phyloP scores from a whole-genome alignment of 169 alveolate genomes.

The Eimeria necatrix region DNA sequence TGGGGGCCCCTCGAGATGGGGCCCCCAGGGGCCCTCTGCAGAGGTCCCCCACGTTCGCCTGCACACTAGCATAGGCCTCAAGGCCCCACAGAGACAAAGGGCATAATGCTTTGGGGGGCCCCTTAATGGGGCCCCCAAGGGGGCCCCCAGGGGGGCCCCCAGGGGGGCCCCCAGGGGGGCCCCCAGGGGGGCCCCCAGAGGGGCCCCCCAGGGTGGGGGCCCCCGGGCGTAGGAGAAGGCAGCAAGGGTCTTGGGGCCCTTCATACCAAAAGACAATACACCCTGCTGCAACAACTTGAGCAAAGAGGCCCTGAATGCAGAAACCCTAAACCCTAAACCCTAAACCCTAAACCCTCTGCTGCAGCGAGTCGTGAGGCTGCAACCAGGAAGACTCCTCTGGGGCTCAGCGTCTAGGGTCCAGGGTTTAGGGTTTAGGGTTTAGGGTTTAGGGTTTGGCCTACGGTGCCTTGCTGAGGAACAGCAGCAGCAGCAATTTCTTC shows the following conservation, averaged over 20 bases:
- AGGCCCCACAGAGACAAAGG: conserved; percentile 19
- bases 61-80: neutral
- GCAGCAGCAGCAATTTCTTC: neutral
- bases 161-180: neutral
- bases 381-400: neutral
- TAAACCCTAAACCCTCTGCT: neutral
- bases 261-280: conserved; percentile 3
- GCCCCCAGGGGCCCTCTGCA: too few species aligned
- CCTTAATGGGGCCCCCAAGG: neutral
- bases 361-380: too few species aligned
- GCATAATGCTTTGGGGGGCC: neutral
- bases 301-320: neutral
- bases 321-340: conserved; percentile 25
- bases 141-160: neutral
- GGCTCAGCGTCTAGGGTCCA: neutral
- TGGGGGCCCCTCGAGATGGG: too few species aligned
- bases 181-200: neutral
- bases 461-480: neutral
- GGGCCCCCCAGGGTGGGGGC: neutral
- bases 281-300: conserved; percentile 7
- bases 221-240: neutral
- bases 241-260: conserved; percentile 6
- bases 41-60: neutral
- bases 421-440: conserved; percentile 20
- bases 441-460: too few species aligned